Evolutionary conservation across 495 filamentous ascomycete species (phyloP).

Genomic region (Penicillium odoratum): DNA sequence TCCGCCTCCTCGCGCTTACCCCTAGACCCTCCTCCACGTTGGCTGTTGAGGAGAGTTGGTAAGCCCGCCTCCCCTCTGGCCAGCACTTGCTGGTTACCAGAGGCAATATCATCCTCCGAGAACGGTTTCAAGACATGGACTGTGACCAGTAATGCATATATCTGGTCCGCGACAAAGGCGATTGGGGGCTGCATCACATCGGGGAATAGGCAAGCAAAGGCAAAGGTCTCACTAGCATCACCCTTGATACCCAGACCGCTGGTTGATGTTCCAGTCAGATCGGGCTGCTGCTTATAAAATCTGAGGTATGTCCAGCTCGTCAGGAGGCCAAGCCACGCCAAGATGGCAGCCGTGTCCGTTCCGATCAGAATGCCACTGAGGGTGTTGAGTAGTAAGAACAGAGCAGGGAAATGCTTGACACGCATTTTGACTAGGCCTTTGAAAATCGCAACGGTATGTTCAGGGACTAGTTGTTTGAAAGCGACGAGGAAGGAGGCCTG

Average conservation of each 20-base stretch:
- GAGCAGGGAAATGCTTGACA: conserved; percentile 88
- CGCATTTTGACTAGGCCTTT: conserved; percentile 84
- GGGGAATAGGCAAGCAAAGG: conserved; percentile 93
- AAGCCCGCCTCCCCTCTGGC: conserved; percentile 67
- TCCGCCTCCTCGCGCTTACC: conserved; percentile 86
- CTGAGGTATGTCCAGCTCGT: conserved; percentile 94
- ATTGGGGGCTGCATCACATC: conserved; percentile 79
- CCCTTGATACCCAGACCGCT: conserved; percentile 60
- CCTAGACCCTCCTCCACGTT: conserved; percentile 39
- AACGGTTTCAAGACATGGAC: conserved; percentile 82
- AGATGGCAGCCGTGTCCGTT: conserved; percentile 78
- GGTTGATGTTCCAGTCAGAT: conserved; percentile 53
- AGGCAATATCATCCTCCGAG: conserved; percentile 78
- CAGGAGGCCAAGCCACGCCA: conserved; percentile 80
- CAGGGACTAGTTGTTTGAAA: conserved; percentile 96
- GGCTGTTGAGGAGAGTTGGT: conserved; percentile 57
- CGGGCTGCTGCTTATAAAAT: conserved; percentile 85
- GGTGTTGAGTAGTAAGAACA: conserved; percentile 79
- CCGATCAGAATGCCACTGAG: conserved; percentile 78
- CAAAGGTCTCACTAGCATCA: conserved; percentile 93
- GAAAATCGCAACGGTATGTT: conserved; percentile 95
- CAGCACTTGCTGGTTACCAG: conserved; percentile 70
- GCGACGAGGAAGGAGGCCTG: conserved; percentile 95
- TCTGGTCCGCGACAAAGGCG: conserved; percentile 65
- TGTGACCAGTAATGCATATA: conserved; percentile 73